Percentiles rank a stretch among this genome's conserved stretches.
phyloP scores from a whole-genome alignment of 805 yeast genomes.

The Candida tibetensis region DNA sequence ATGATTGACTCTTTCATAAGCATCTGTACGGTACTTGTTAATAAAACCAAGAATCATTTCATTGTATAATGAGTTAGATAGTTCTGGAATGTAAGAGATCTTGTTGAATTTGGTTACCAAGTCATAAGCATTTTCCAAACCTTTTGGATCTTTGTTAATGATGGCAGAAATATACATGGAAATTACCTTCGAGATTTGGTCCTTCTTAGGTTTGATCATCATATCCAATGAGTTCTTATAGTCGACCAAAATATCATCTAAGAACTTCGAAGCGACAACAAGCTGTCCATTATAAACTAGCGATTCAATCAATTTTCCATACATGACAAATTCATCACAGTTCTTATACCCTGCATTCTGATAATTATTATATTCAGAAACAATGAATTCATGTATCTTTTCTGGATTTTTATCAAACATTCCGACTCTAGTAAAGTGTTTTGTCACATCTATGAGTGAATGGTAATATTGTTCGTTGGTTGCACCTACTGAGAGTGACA shows the following conservation, averaged over 20 bases:
- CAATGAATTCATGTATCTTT: conserved; percentile 25
- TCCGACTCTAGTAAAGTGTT: conserved; percentile 17
- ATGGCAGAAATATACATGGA: conserved; percentile 35
- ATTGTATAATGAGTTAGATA: conserved; percentile 28
- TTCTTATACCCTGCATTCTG: conserved; percentile 23
- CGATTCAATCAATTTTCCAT: conserved; percentile 50
- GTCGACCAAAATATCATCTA: conserved; percentile 53
- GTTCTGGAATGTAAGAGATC: conserved; percentile 35
- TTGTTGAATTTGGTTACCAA: conserved; percentile 27
- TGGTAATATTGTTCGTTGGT: not conserved
- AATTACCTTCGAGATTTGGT: conserved; percentile 38
- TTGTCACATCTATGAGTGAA: conserved; percentile 19
- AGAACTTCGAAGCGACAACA: conserved; percentile 50
- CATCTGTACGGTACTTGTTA: conserved; percentile 17
- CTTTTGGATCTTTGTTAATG: conserved; percentile 5
- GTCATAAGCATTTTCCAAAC: conserved; percentile 21
- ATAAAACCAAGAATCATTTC: conserved; percentile 28
- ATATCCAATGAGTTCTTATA: conserved; percentile 29
- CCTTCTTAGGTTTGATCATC: conserved; percentile 14
- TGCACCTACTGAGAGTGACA: not conserved
- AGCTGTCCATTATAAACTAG: conserved; percentile 50
- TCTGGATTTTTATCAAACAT: conserved; percentile 15
- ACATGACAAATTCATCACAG: conserved; percentile 45
- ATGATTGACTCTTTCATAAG: conserved; percentile 6
- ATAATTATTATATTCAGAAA: conserved; percentile 30